Evolutionary conservation across 306 rosid genomes (phyloP).

Genomic region (Rosa multiflora): DNA sequence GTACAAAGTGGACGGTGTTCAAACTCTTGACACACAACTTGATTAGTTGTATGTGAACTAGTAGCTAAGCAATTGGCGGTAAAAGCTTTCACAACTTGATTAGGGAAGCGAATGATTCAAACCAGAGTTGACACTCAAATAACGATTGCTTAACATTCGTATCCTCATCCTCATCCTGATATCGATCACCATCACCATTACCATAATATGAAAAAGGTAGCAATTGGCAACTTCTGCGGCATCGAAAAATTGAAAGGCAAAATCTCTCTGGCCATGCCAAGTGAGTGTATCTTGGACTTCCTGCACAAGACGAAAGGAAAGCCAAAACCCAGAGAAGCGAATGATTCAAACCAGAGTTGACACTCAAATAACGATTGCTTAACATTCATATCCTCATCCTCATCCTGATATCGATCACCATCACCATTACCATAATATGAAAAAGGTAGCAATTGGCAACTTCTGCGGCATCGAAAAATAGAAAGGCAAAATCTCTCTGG

Average conservation of each 20-base stretch:
- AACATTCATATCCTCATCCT: neutral
- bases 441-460: neutral
- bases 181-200: neutral
- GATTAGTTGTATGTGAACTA: neutral
- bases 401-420: neutral
- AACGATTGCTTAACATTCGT: neutral
- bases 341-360: neutral
- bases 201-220: neutral
- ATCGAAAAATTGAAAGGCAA: neutral
- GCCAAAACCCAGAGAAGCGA: neutral
- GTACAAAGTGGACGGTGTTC: neutral
- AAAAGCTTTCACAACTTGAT: neutral
- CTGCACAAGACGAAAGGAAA: conserved; percentile 16
- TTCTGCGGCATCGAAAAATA: neutral
- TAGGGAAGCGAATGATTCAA: neutral
- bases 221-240: neutral
- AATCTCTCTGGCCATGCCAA: neutral
- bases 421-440: neutral
- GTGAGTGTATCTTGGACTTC: neutral
- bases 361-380: neutral
- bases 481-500: neutral
- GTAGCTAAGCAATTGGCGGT: neutral
- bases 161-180: neutral
- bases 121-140: neutral
- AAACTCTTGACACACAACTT: neutral